Conservation (phyloP, 306 rosid genomes). For the Senna tora region DNA sequence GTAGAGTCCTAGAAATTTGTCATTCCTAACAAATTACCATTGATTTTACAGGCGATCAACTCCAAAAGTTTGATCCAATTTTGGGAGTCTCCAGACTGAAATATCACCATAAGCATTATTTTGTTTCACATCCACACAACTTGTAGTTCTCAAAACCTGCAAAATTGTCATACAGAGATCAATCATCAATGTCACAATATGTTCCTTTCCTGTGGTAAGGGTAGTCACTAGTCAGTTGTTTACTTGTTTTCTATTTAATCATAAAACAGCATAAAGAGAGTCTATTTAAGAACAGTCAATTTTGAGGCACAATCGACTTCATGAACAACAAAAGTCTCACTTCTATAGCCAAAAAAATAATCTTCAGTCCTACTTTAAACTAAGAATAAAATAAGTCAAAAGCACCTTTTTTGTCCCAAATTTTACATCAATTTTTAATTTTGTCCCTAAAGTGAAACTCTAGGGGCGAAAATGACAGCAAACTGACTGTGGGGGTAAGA, state of each 20-base stretch:
- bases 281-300: constrained; percentile 1
- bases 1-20: constrained; percentile 29
- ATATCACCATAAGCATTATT: constrained; percentile 63
- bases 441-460: no score
- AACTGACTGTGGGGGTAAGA: no score
- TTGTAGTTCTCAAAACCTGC: constrained; percentile 78
- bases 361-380: constrained; percentile 13
- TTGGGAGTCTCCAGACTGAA: constrained; percentile 48
- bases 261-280: constrained; percentile 13
- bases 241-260: neutral
- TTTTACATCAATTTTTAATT: no score
- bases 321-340: neutral
- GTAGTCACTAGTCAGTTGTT: no score
- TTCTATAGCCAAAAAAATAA: no score
- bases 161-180: constrained; percentile 27
- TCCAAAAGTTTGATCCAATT: constrained; percentile 54
- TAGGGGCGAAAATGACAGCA: no score
- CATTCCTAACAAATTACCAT: constrained; percentile 9
- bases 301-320: constrained; percentile 6
- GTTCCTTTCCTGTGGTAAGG: constrained; percentile 13
- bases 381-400: no score
- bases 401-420: no score
- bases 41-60: constrained; percentile 21
- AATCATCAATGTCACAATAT: constrained; percentile 18
- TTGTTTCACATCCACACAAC: constrained; percentile 70